Percentiles rank a stretch among this genome's conserved stretches.
phyloP scores from a whole-genome alignment of 306 rosid species.

The Hippophae gyantsensis region DNA sequence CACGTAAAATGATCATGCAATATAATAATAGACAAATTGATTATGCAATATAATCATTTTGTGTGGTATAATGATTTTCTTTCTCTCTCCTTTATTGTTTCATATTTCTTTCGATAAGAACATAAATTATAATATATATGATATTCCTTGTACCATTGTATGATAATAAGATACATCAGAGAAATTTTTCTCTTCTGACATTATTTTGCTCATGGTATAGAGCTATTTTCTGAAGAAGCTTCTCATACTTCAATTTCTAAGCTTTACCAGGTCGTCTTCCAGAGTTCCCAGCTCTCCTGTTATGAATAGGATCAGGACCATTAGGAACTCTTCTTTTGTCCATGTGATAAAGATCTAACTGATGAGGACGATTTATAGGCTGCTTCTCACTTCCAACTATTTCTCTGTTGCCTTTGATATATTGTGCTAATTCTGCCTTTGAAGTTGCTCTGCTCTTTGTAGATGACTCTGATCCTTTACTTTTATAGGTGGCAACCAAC shows the following conservation, averaged over 20 bases:
- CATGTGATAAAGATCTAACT: constrained; percentile 57
- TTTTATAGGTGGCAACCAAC: constrained; percentile 31
- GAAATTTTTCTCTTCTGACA: too few relatives aligned
- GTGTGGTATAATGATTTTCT: too few relatives aligned
- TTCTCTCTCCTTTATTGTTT: too few relatives aligned
- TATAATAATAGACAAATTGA: too few relatives aligned
- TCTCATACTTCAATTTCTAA: constrained; percentile 20
- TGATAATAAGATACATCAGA: too few relatives aligned
- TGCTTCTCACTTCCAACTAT: constrained; percentile 18
- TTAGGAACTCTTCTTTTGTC: constrained; percentile 86
- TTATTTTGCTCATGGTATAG: too few relatives aligned
- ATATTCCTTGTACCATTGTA: too few relatives aligned
- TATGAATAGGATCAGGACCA: constrained; percentile 96
- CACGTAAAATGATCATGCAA: too few relatives aligned
- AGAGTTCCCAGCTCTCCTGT: constrained; percentile 66
- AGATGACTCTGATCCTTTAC: constrained; percentile 11
- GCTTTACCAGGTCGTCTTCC: constrained; percentile 67
- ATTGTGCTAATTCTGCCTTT: constrained; percentile 3
- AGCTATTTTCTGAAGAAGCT: constrained; percentile 42
- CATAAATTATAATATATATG: too few relatives aligned
- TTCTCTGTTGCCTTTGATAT: background rate
- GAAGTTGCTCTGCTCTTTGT: background rate
- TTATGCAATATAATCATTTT: too few relatives aligned
- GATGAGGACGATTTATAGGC: constrained; percentile 25
- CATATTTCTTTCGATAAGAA: too few relatives aligned